phyloP scores from a whole-genome alignment of 1,139 yeast genomes.

The Protomyces gravidus region DNA sequence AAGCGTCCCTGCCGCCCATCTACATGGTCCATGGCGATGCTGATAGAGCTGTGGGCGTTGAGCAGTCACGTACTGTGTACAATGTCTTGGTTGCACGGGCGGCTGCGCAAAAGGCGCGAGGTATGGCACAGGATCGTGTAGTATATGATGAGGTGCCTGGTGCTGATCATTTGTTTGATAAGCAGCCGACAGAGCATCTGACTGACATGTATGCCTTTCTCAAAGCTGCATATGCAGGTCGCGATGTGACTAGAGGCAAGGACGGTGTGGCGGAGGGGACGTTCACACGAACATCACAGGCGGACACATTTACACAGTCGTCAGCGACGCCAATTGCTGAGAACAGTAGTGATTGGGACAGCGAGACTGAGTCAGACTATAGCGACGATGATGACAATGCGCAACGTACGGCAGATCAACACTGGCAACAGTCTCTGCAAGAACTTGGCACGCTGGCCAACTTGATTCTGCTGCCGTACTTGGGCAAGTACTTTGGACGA shows the following conservation, averaged over 20 bases:
- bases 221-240: background rate
- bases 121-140: background rate
- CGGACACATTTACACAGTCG: background rate
- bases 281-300: background rate
- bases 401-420: conserved; percentile 9
- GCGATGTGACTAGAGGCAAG: background rate
- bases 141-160: conserved; percentile 11
- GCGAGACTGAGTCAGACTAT: background rate
- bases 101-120: background rate
- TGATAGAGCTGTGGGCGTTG: conserved; percentile 10
- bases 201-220: conserved; percentile 6
- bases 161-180: conserved; percentile 10
- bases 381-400: background rate
- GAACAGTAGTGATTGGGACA: background rate
- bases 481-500: conserved; percentile 27
- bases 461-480: conserved; percentile 16
- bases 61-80: conserved; percentile 6
- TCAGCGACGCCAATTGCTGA: background rate
- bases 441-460: conserved; percentile 13
- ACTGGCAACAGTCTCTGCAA: conserved; percentile 18
- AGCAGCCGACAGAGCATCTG: conserved; percentile 1
- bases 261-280: background rate
- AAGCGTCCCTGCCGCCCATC: conserved; percentile 2
- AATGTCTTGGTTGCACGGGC: background rate
- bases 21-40: conserved; percentile 16